Conservation (phyloP, 768 basidiomycete genomes). For the Leucosporidium creatinivorum region DNA sequence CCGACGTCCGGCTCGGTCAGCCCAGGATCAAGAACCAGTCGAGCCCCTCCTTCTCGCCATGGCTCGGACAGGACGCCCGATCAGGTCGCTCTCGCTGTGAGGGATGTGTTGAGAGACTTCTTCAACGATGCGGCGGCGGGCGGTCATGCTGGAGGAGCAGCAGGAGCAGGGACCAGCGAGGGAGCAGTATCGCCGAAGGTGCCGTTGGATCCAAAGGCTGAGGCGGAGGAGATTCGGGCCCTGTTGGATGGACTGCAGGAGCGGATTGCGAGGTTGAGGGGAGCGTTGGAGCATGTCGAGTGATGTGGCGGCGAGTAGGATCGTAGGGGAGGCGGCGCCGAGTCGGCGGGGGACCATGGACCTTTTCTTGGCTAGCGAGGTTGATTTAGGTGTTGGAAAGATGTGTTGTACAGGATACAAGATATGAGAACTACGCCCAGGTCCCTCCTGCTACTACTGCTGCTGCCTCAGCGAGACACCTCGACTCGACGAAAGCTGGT, state of each 20-base stretch:
- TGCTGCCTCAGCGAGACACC: not conserved
- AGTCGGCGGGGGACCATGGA: not conserved
- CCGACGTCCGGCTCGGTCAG: not conserved
- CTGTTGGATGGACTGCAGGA: conserved; percentile 57
- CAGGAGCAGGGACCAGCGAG: conserved; percentile 40
- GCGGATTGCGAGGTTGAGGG: conserved; percentile 42
- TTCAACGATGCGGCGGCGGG: conserved; percentile 7
- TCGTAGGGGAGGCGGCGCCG: not conserved
- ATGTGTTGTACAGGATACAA: not conserved
- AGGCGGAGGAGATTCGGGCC: conserved; percentile 47
- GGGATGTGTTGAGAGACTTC: conserved; percentile 36
- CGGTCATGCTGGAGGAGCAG: not conserved
- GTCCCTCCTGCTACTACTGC: not conserved
- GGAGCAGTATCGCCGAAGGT: conserved; percentile 27
- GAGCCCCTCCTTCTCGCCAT: conserved; percentile 1
- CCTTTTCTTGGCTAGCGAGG: not conserved
- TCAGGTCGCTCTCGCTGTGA: conserved; percentile 33
- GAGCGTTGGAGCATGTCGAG: not conserved
- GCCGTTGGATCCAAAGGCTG: conserved; percentile 48
- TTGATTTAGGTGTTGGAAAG: not conserved
- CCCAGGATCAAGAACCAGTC: conserved; percentile 2
- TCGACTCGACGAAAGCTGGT: not conserved
- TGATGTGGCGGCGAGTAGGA: not conserved
- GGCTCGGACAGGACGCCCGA: conserved; percentile 1
- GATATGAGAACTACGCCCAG: not conserved